A percentile compares a stretch with the other conserved stretches of the same genome.
These are phyloP conservation scores for Cytospora piceae DNA, from an alignment of 2,329 filamentous ascomycete species.

Conservation along the genomic window DNA sequence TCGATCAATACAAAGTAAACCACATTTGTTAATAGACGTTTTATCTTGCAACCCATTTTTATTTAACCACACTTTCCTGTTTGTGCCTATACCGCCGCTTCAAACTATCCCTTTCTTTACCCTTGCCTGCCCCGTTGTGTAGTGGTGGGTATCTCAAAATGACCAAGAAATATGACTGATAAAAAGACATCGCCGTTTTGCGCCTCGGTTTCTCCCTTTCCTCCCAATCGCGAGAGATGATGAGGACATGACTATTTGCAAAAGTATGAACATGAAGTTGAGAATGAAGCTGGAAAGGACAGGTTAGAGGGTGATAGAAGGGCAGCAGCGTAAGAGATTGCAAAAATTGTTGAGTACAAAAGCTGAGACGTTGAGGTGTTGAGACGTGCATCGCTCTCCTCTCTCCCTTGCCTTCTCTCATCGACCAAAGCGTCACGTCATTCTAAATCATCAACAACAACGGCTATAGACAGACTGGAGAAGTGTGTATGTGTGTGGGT, in stretches of 20 bases:
- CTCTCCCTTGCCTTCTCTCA: slow-evolving; percentile 14
- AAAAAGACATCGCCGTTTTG: slow-evolving; percentile 18
- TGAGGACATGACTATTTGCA: slow-evolving; percentile 4
- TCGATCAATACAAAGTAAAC: slow-evolving; percentile 1
- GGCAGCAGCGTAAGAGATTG: slow-evolving; percentile 22
- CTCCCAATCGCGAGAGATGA: slow-evolving; percentile 2
- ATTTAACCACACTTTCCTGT: slow-evolving; percentile 9
- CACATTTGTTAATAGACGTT: not conserved
- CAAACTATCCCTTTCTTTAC: not conserved
- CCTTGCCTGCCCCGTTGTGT: slow-evolving; percentile 8
- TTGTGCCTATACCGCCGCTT: slow-evolving; percentile 9
- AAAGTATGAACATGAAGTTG: slow-evolving; percentile 8
- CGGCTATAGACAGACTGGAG: slow-evolving; percentile 24
- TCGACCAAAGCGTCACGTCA: slow-evolving; percentile 25
- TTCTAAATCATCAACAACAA: slow-evolving; percentile 24
- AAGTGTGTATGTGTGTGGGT: not conserved
- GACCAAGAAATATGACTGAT: slow-evolving; percentile 5
- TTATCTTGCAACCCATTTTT: slow-evolving; percentile 6
- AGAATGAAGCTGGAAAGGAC: slow-evolving; percentile 6
- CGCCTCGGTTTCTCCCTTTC: slow-evolving; percentile 23
- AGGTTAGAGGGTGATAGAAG: slow-evolving; percentile 21
- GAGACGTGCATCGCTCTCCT: not conserved
- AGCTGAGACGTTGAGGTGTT: slow-evolving; percentile 4
- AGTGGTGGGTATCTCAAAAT: slow-evolving; percentile 23
- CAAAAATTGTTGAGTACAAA: slow-evolving; percentile 20